These are phyloP conservation scores for Daldinia loculata DNA, from an alignment of 495 filamentous ascomycete genomes.

Conservation along the genomic window DNA sequence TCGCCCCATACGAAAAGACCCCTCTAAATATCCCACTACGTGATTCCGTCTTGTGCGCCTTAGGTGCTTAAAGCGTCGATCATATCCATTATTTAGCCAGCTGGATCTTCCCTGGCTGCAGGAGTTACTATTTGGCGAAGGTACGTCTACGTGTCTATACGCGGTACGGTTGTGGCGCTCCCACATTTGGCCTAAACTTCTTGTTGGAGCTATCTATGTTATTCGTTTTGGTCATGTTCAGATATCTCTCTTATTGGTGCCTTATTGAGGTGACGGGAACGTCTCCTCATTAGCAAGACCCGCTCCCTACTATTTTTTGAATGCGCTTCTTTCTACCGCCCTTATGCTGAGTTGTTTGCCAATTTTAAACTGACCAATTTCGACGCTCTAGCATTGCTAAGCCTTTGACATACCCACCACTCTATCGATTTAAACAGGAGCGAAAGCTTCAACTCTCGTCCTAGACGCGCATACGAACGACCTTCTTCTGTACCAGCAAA, in stretches of 20 bases:
- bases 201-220: background rate
- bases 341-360: background rate
- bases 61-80: conserved; percentile 10
- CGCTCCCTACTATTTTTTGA: background rate
- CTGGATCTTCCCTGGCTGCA: background rate
- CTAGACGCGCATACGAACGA: conserved; percentile 18
- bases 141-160: conserved; percentile 23
- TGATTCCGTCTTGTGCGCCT: conserved; percentile 5
- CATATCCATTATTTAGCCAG: conserved; percentile 6
- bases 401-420: conserved; percentile 32
- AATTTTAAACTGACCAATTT: conserved; percentile 16
- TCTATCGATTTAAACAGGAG: conserved; percentile 14
- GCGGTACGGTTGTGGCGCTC: background rate
- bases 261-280: background rate
- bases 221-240: conserved; percentile 2
- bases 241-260: conserved; percentile 9
- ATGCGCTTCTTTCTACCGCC: background rate
- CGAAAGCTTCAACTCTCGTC: conserved; percentile 19
- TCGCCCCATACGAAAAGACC: conserved; percentile 7
- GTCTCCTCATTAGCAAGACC: background rate
- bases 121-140: conserved; percentile 10
- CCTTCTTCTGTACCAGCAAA: conserved; percentile 6
- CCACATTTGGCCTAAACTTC: background rate
- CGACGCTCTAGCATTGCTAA: conserved; percentile 22
- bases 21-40: conserved; percentile 3